Base-by-base conservation (phyloP, 805 yeast genomes). In the Groenewaldozyma tartarivorans region DNA sequence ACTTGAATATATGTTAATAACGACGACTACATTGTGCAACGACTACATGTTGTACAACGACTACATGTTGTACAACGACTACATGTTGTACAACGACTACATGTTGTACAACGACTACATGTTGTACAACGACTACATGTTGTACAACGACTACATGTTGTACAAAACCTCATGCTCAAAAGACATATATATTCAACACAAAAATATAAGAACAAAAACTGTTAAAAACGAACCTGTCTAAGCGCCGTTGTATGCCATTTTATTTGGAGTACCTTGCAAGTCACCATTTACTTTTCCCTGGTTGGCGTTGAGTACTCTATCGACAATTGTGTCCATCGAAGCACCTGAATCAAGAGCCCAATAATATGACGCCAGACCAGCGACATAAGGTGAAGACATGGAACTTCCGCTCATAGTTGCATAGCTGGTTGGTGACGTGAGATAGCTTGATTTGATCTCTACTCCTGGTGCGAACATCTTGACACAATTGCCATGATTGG, bases 391-490 rank as follows among this genome's bases (percentile, higher is more conserved):
- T 30, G 96, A 82, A 18, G 97, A 96, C 98, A 90, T 90, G 13
- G 97, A 90, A 7, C 96, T 90, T 65, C 98, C 98, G 30, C 95
- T 55, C 64, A 62, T 58, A 38, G 48, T 35, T n/a, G 54, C 61
- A 40, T 61, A 52, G 3, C 44, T 46, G 20, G 51, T 48, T 36
- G 57, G 54, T 33, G 56, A 50, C 26, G 37, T 36, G 38, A 53
- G 58, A 27, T 59, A 54, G 20, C 63, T 55, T 34, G 95, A 85
- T 51, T 81, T 69, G 46, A 90, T 77, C 60, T 85, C 81, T 55
- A 86, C 79, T 57, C 98, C 98, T 19, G 98, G 98, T 21, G 95
- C 98, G 59, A 86, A 90, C 49, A 90, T 81, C 58, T 90, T 96
- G 44, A 92, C 96, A 71, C 98, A 90, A 58, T 72, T 74, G 61